Conservation (phyloP, 2,329 filamentous ascomycete species). For the Penicillium carneum region DNA sequence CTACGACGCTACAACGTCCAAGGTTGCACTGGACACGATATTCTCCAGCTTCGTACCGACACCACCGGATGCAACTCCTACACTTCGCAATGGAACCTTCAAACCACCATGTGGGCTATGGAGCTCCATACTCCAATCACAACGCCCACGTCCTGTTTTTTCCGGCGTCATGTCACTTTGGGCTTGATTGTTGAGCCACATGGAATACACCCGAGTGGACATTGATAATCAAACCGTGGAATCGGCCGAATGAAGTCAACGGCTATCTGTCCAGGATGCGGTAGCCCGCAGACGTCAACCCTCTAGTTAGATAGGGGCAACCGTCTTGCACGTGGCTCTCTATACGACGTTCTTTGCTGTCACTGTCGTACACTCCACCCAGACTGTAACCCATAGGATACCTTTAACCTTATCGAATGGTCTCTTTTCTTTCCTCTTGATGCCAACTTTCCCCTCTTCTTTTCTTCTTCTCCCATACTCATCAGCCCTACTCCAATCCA, state of each 20-base stretch:
- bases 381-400: conserved; percentile 40
- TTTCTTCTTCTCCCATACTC: conserved; percentile 13
- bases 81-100: conserved; percentile 34
- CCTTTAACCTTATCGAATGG: conserved; percentile 2
- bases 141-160: not conserved
- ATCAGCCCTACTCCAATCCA: conserved; percentile 1
- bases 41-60: conserved; percentile 32
- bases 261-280: conserved; percentile 3
- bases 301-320: not conserved
- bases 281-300: conserved; percentile 6
- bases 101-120: not conserved
- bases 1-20: conserved; percentile 29
- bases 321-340: conserved; percentile 11
- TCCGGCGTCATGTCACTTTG: conserved; percentile 20
- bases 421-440: conserved; percentile 18
- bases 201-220: conserved; percentile 20
- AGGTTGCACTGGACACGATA: conserved; percentile 32
- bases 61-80: conserved; percentile 43
- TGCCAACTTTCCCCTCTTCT: not conserved
- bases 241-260: conserved; percentile 21
- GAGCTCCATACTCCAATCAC: conserved; percentile 17
- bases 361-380: conserved; percentile 37
- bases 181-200: conserved; percentile 25
- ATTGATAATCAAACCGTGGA: conserved; percentile 5
- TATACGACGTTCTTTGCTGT: conserved; percentile 30